Base-by-base conservation (phyloP, 2,329 filamentous ascomycete species). In the Penicillium sp. region DNA sequence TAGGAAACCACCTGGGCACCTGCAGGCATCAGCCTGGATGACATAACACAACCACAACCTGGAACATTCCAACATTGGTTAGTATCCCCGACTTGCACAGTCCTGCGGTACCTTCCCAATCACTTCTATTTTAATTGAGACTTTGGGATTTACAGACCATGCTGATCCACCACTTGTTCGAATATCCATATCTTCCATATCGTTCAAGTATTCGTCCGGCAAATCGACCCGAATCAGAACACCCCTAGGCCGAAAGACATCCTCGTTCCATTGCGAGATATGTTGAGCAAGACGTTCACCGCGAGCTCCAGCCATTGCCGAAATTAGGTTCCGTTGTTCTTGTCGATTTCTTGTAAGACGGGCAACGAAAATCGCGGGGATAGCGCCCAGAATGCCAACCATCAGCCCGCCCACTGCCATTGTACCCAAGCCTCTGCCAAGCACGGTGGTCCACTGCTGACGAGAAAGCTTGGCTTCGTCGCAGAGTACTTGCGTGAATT, bases 141-240 rank as follows among this genome's bases (percentile, higher is more conserved):
- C 18, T 21, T 21, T 21, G 18, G 18, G 18, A 21, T 21, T 21
- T 21, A 21, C 23, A n/a, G 60, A 41, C 4, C 37, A 37, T 2
- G 16, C 15, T 6, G 27, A 44, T 2, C 25, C 27, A 3, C 34
- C 52, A 13, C 40, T 45, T 1, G 44, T 39, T 34, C 52, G 51
- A 21, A 68, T 39, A 52, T 68, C 61, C 60, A 70, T 67, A 18
- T 50, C 39, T 10, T 59, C 46, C 38, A 71, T 57, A 18, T 68
- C 65, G 9, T 60, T 56, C 13, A 66, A 34, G 16, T 62, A 58
- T 48, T 70, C 65, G 42, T 64, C 60, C 0, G 69, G 69, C 34
- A 72, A 52, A 53, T 71, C 69, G 10, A 72, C 59, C 21, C 69
- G 60, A 16, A 71, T 68, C 44, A 71, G 21, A 12, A 71, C 38